phyloP scores from a whole-genome alignment of 306 rosid species.

The Malus sylvestris region DNA sequence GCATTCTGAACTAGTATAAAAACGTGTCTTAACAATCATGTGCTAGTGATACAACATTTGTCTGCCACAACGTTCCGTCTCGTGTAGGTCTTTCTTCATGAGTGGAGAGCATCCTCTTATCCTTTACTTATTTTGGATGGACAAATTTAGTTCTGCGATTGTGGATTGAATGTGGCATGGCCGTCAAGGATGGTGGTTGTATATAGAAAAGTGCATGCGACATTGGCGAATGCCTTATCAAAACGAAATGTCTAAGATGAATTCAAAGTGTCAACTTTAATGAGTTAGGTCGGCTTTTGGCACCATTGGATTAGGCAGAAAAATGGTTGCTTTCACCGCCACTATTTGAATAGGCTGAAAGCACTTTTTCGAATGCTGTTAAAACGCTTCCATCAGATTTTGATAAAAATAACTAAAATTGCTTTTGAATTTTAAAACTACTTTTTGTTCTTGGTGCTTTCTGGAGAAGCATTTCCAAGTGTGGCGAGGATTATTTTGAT shows the following conservation, averaged over 20 bases:
- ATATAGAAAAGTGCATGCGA: neutral
- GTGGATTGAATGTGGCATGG: constrained; percentile 12
- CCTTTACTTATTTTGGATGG: neutral
- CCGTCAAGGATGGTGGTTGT: constrained; percentile 10
- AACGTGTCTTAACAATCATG: neutral
- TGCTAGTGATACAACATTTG: neutral
- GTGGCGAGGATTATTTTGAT: neutral
- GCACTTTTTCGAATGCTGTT: no score
- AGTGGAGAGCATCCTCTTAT: constrained; percentile 9
- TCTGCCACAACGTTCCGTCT: no score
- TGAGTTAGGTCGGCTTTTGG: neutral
- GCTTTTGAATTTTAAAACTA: no score
- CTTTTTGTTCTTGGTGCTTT: neutral
- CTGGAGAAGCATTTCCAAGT: neutral
- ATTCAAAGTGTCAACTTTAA: neutral
- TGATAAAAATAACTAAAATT: neutral
- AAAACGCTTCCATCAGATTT: no score
- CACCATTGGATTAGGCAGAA: neutral
- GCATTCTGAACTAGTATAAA: no score
- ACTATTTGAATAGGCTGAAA: neutral
- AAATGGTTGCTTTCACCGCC: neutral
- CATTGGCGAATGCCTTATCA: neutral
- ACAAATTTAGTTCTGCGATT: neutral
- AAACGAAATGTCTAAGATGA: neutral
- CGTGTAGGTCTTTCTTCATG: no score